Conservation (phyloP, 352 stramenopile species). For the Phytophthora pinifolia region DNA sequence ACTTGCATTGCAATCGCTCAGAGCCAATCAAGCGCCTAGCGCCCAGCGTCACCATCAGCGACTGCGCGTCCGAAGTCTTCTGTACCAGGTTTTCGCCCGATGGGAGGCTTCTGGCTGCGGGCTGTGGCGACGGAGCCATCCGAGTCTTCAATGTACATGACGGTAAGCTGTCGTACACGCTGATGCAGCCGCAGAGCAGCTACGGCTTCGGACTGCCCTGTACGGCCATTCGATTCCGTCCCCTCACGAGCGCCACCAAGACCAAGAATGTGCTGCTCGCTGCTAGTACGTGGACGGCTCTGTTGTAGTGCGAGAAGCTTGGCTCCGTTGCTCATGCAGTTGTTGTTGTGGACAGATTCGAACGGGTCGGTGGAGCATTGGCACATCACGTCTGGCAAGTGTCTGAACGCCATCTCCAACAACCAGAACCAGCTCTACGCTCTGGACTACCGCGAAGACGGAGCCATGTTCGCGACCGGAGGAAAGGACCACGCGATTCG, state of each 20-base stretch:
- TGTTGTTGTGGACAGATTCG: constrained; percentile 45
- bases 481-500: constrained; percentile 86
- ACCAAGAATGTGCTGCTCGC: constrained; percentile 51
- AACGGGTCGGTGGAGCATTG: constrained; percentile 91
- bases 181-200: constrained; percentile 62
- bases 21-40: constrained; percentile 66
- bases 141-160: constrained; percentile 83
- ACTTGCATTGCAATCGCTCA: constrained; percentile 5
- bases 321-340: background rate
- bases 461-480: constrained; percentile 84
- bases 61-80: constrained; percentile 89
- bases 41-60: constrained; percentile 83
- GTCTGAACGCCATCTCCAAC: constrained; percentile 89
- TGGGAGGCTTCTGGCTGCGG: constrained; percentile 78
- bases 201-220: constrained; percentile 48
- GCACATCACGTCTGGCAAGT: constrained; percentile 93
- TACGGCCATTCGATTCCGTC: no score
- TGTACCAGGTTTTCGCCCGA: constrained; percentile 86
- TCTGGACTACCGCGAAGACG: constrained; percentile 87
- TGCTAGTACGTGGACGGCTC: constrained; percentile 54
- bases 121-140: constrained; percentile 86
- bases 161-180: constrained; percentile 77
- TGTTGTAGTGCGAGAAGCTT: no score
- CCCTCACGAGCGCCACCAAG: no score
- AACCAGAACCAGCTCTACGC: constrained; percentile 89